phyloP scores from a whole-genome alignment of 2,329 filamentous ascomycete genomes.

The Niveomyces coronatus region DNA sequence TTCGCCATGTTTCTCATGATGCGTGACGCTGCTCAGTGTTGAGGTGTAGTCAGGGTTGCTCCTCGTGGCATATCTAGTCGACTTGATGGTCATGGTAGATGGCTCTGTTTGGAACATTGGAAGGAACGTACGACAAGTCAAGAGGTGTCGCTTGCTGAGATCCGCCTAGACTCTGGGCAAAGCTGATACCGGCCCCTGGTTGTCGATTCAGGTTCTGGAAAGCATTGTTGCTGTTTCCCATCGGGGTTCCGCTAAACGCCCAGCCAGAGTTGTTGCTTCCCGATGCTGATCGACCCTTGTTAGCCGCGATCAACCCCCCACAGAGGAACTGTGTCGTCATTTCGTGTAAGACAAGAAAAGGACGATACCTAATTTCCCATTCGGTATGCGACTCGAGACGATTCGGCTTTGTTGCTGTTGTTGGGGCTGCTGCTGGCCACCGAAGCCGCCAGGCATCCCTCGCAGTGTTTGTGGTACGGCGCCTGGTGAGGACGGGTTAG shows the following conservation, averaged over 20 bases:
- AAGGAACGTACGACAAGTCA: constrained; percentile 52
- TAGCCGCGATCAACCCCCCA: constrained; percentile 2
- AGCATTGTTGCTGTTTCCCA: constrained; percentile 37
- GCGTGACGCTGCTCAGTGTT: not conserved
- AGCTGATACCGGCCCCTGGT: constrained; percentile 50
- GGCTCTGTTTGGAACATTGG: not conserved
- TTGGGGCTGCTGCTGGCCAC: constrained; percentile 41
- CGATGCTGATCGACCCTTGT: constrained; percentile 16
- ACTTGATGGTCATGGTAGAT: not conserved
- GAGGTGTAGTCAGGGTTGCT: not conserved
- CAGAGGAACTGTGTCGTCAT: not conserved
- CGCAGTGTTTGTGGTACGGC: constrained; percentile 52
- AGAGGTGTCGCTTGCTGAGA: constrained; percentile 52
- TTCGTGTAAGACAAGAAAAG: too few species aligned
- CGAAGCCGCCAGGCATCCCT: constrained; percentile 51
- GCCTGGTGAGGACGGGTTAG: constrained; percentile 28
- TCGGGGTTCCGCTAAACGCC: constrained; percentile 53
- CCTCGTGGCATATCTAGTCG: not conserved
- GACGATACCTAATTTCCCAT: constrained; percentile 54
- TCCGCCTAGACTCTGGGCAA: constrained; percentile 54
- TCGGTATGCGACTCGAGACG: constrained; percentile 50
- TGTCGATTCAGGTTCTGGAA: constrained; percentile 44
- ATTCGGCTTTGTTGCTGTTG: constrained; percentile 31
- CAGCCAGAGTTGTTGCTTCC: constrained; percentile 46
- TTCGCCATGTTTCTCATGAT: not conserved